Conservation (phyloP, 495 filamentous ascomycete species). For the Lasiosphaeria miniovina region DNA sequence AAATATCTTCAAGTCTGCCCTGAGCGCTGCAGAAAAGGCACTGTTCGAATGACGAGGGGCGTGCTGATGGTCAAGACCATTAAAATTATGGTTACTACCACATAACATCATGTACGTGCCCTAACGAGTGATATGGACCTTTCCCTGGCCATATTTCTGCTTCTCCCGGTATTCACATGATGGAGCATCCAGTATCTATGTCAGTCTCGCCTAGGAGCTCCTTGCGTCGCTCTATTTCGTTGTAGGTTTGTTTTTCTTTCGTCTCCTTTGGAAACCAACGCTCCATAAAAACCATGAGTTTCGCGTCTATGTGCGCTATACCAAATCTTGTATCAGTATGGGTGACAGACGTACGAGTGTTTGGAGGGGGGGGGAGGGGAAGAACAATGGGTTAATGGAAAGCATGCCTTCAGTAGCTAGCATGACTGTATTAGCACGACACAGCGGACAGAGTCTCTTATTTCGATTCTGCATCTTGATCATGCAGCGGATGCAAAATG, state of each 20-base stretch:
- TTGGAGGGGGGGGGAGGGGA: too few relatives aligned
- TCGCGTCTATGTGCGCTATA: slow-evolving; percentile 57
- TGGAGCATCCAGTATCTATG: slow-evolving; percentile 44
- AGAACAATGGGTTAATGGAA: neutral
- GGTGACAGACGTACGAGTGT: too few relatives aligned
- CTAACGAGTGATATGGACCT: neutral
- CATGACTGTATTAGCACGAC: slow-evolving; percentile 58
- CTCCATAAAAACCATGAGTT: slow-evolving; percentile 39
- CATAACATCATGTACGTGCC: neutral
- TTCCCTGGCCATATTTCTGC: neutral
- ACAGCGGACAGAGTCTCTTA: slow-evolving; percentile 63
- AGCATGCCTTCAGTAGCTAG: slow-evolving; percentile 53
- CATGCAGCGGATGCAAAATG: slow-evolving; percentile 72
- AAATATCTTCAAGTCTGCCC: slow-evolving; percentile 45
- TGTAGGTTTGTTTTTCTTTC: slow-evolving; percentile 59
- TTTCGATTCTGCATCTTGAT: slow-evolving; percentile 63
- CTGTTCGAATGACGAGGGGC: neutral
- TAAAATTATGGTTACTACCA: neutral
- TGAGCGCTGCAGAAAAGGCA: slow-evolving; percentile 39
- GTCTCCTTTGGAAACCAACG: slow-evolving; percentile 67
- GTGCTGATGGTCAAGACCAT: neutral
- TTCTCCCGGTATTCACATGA: slow-evolving; percentile 22
- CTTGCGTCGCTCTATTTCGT: slow-evolving; percentile 50
- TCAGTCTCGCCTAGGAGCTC: slow-evolving; percentile 53
- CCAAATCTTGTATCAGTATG: too few relatives aligned